These are phyloP conservation scores for Globisporangium solare DNA, from an alignment of 352 stramenopile species.

Conservation along the genomic window DNA sequence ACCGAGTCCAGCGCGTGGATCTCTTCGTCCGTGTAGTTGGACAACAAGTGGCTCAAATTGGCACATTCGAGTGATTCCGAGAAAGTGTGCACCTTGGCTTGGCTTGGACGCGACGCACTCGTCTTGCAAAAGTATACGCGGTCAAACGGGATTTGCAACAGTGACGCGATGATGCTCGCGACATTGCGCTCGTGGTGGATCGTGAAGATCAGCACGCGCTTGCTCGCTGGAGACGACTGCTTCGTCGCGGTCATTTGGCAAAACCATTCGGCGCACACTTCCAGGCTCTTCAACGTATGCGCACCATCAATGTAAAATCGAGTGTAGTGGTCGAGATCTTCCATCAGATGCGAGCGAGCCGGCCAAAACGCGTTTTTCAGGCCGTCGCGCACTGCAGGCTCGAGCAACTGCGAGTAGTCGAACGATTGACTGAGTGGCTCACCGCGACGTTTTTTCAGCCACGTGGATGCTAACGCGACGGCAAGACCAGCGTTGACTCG, in stretches of 20 bases:
- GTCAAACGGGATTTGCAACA: slow-evolving; percentile 60
- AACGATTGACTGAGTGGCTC: slow-evolving; percentile 7
- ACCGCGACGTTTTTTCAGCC: slow-evolving; percentile 34
- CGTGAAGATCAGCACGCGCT: slow-evolving; percentile 68
- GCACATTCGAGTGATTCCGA: slow-evolving; percentile 50
- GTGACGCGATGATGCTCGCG: slow-evolving; percentile 49
- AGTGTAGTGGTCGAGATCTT: slow-evolving; percentile 33
- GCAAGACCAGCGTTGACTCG: slow-evolving; percentile 76
- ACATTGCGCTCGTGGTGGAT: slow-evolving; percentile 85
- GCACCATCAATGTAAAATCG: slow-evolving; percentile 85
- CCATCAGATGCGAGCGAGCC: slow-evolving; percentile 62
- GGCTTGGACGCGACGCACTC: slow-evolving; percentile 49
- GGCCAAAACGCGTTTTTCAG: slow-evolving; percentile 74
- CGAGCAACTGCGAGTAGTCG: slow-evolving; percentile 30
- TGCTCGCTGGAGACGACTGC: slow-evolving; percentile 12
- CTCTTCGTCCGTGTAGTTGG: slow-evolving; percentile 38
- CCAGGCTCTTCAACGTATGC: slow-evolving; percentile 80
- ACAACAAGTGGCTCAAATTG: slow-evolving; percentile 29
- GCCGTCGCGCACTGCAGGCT: slow-evolving; percentile 39
- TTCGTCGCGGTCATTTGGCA: slow-evolving; percentile 6
- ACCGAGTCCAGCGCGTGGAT: slow-evolving; percentile 39
- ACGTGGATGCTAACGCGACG: slow-evolving; percentile 52
- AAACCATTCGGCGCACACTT: slow-evolving; percentile 76
- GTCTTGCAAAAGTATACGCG: slow-evolving; percentile 77
- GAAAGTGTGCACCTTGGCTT: slow-evolving; percentile 65